A percentile compares a stretch with the other conserved stretches of the same genome.
Conservation (phyloP, 768 basidiomycete genomes). For the Glaciozyma martinii region DNA sequence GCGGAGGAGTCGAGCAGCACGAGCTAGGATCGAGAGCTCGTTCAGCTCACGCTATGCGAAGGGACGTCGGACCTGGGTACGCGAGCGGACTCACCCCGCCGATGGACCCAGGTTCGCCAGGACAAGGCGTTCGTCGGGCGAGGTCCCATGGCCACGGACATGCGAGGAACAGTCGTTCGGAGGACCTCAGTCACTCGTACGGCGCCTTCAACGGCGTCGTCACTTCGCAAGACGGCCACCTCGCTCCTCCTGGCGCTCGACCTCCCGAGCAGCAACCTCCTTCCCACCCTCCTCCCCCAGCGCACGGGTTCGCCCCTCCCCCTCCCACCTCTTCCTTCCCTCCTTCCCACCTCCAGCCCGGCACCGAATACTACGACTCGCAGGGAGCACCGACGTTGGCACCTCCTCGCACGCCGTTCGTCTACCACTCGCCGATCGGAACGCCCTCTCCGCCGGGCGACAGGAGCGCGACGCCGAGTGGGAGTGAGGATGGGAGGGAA, state of each 20-base stretch:
- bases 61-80: no score
- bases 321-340: not conserved
- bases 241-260: not conserved
- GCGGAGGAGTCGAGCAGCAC: no score
- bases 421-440: constrained; percentile 16
- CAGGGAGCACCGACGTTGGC: not conserved
- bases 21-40: no score
- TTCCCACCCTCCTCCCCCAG: not conserved
- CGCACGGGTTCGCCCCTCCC: not conserved
- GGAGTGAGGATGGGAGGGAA: not conserved
- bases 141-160: not conserved
- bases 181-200: not conserved
- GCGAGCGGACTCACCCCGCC: no score
- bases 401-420: constrained; percentile 7
- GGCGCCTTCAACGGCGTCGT: not conserved
- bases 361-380: not conserved
- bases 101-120: no score
- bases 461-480: not conserved
- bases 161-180: not conserved
- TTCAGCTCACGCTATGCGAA: no score
- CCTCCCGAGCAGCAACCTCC: not conserved
- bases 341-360: not conserved
- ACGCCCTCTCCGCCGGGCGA: not conserved
- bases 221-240: not conserved
- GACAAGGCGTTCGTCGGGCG: not conserved